Evolutionary conservation across 2,329 filamentous ascomycete genomes (phyloP), one percentile per base, ranked within the genome.

Genomic region (Monilinia fructicola): DNA sequence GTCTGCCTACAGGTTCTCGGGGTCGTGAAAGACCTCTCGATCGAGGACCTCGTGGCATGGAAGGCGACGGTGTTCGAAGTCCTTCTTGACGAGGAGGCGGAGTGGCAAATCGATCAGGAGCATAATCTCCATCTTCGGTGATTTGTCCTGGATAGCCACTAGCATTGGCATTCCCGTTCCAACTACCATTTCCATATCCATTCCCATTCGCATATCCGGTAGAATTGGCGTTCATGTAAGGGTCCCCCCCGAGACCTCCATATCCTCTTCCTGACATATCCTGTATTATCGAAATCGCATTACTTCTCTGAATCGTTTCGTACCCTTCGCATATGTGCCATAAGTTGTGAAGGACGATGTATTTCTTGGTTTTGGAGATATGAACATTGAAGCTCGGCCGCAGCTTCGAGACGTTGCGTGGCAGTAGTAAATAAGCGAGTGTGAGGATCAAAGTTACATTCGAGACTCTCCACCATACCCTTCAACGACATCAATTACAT

Each of bases 241-340:
- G 71, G 66, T 76, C 74, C 12, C 73, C 71, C 56, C 71, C 72
- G 26, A 73, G 70, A 38, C 72, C 72, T 44, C 73, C 73, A 68
- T 76, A 76, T 38, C 75, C 68, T 70, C 74, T 75, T 48, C 74
- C 72, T 65, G 75, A 69, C 75, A 77, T 77, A 26, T 60, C 67
- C 56, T 69, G 66, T 70, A 53, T 63, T 53, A 69, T 70, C 60
- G 63, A 67, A 65, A 46, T 73, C 67, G 70, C 71, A 65, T 73
- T 38, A 59, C 53, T 64, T 66, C 59, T 58, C 23, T 67, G 66
- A 59, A 42, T 53, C n/a, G 56, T 38, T 70, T 59, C 59, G 56
- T 71, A 68, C 70, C 71, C 72, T 73, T 59, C 69, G 69, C 65
- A 67, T 42, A 56, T 56, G 28, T 46, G 28, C 23, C 50, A 38